These are phyloP conservation scores for Myrmaecium sp. DNA, from an alignment of 2,329 filamentous ascomycete genomes.

Conservation along the genomic window DNA sequence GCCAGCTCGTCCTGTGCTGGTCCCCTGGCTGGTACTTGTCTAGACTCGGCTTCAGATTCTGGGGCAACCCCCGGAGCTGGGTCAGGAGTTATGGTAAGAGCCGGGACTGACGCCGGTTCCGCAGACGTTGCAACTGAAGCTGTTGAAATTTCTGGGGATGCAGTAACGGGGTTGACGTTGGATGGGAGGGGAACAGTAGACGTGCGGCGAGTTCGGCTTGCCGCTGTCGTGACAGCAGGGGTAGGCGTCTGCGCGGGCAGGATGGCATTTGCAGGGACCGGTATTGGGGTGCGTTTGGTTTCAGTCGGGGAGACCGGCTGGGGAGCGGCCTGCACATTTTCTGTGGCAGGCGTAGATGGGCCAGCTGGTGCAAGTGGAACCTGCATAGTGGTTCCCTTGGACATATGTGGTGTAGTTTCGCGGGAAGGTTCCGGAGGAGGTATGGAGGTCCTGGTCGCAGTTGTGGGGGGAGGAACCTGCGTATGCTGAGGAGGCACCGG, in stretches of 20 bases:
- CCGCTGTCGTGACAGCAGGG: conserved; percentile 2
- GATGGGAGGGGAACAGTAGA: conserved; percentile 3
- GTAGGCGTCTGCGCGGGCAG: conserved; percentile 2
- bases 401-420: conserved; percentile 5
- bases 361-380: conserved; percentile 30
- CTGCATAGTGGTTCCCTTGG: conserved; percentile 14
- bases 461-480: conserved; percentile 2
- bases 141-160: too few relatives aligned
- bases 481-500: conserved; percentile 5
- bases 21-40: conserved; percentile 4
- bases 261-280: not conserved
- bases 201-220: conserved; percentile 3
- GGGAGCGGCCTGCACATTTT: too few relatives aligned
- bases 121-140: too few relatives aligned
- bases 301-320: too few relatives aligned
- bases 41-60: conserved; percentile 11
- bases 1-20: too few relatives aligned
- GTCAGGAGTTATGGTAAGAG: too few relatives aligned
- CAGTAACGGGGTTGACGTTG: too few relatives aligned
- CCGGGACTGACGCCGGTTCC: too few relatives aligned
- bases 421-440: conserved; percentile 6
- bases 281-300: not conserved
- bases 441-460: conserved; percentile 8
- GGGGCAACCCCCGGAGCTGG: too few relatives aligned
- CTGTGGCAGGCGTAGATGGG: conserved; percentile 13